These are phyloP conservation scores for Aspergillus sp. DNA, from an alignment of 2,329 filamentous ascomycete species.

Conservation along the genomic window DNA sequence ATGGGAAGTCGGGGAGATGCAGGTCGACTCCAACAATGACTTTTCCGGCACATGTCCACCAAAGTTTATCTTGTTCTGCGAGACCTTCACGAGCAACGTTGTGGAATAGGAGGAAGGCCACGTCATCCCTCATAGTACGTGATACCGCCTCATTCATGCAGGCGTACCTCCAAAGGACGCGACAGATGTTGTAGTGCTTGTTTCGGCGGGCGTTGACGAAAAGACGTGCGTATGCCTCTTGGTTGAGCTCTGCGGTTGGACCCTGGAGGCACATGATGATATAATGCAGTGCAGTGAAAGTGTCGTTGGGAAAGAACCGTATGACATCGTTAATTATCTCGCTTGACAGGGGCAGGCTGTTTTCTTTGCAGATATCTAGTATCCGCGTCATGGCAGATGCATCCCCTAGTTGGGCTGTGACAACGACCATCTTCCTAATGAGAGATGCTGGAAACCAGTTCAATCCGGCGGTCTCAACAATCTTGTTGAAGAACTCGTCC, in stretches of 20 bases:
- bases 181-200: constrained; percentile 42
- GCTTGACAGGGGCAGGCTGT: constrained; percentile 27
- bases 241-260: constrained; percentile 18
- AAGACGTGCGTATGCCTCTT: constrained; percentile 35
- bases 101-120: constrained; percentile 32
- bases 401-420: constrained; percentile 27
- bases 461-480: constrained; percentile 36
- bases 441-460: constrained; percentile 39
- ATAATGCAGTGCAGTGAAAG: constrained; percentile 24
- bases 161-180: constrained; percentile 50
- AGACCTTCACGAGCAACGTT: constrained; percentile 15
- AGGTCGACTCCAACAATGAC: constrained; percentile 34
- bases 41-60: constrained; percentile 30
- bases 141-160: constrained; percentile 40
- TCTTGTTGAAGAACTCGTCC: constrained; percentile 37
- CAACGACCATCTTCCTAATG: constrained; percentile 40
- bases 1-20: constrained; percentile 12
- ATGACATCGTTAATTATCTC: constrained; percentile 31
- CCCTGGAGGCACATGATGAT: constrained; percentile 22
- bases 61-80: constrained; percentile 18
- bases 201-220: constrained; percentile 43
- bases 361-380: constrained; percentile 31
- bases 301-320: constrained; percentile 24
- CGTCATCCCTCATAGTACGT: constrained; percentile 32
- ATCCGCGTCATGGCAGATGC: constrained; percentile 28